These are phyloP conservation scores for Boletus subcaerulescens DNA, from an alignment of 768 basidiomycete species.

Conservation along the genomic window DNA sequence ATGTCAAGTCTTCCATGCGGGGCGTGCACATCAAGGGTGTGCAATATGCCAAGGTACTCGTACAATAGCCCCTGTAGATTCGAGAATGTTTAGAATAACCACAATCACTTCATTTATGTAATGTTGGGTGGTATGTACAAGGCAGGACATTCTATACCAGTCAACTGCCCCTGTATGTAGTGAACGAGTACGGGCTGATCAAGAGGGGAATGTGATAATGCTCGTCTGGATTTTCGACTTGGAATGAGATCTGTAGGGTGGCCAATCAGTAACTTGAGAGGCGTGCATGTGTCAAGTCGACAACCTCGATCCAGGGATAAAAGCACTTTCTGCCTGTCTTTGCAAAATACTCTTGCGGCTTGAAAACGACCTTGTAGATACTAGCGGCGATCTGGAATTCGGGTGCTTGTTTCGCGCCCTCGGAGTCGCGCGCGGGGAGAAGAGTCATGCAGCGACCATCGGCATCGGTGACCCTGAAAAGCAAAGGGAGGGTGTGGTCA, in stretches of 20 bases:
- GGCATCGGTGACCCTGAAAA: conserved; percentile 63
- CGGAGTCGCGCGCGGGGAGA: conserved; percentile 53
- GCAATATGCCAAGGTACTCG: conserved; percentile 73
- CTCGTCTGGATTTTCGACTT: conserved; percentile 65
- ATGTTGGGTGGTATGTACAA: too few relatives aligned
- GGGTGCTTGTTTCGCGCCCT: conserved; percentile 39
- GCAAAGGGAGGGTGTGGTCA: background rate
- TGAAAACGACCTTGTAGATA: conserved; percentile 83
- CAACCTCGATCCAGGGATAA: conserved; percentile 89
- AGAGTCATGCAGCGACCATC: conserved; percentile 83
- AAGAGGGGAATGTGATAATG: conserved; percentile 92
- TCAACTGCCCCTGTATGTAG: conserved; percentile 90
- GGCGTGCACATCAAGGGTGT: conserved; percentile 77
- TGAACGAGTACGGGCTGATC: conserved; percentile 88
- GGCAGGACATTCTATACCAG: background rate
- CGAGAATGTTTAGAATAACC: conserved; percentile 6
- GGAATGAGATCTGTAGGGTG: conserved; percentile 69
- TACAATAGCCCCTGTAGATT: conserved; percentile 34
- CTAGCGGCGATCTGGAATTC: conserved; percentile 43
- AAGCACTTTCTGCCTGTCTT: conserved; percentile 62
- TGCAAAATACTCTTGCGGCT: conserved; percentile 80
- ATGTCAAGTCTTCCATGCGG: conserved; percentile 86
- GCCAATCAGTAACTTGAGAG: conserved; percentile 3
- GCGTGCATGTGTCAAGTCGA: conserved; percentile 4
- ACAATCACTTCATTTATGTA: background rate